Base-by-base conservation (phyloP, 164 flowering plant species). In the Houttuynia cordata region DNA sequence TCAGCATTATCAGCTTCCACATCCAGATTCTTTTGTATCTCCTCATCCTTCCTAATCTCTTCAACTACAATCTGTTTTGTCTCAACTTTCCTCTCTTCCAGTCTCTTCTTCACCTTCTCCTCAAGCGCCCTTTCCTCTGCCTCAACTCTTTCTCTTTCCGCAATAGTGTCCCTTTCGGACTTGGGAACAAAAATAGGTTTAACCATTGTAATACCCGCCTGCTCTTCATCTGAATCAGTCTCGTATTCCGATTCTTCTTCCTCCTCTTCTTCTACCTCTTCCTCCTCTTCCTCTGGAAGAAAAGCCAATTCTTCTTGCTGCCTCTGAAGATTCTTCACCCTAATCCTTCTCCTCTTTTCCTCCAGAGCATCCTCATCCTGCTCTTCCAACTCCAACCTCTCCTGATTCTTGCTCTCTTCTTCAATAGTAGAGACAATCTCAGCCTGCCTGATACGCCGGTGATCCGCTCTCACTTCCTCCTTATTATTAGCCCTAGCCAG, bases 211-310 rank as follows among this genome's bases (percentile, higher is more conserved):
- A 81, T 70, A 21, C 88, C 83, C 1, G 68, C 62, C 30, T 56
- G 56, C 57, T 88, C 92, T 34, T 91, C 97, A 37, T 88, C 97
- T 0, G 94, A 86, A 56, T 91, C 97, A 21, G 97, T 88, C 76
- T 91, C 98, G 71, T 88, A 88, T 71, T 91, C 98, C 3, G 96
- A 86, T 58, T 84, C 94, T 67, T 83, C 89, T 73, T 85, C 93
- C 58, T 82, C 89, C 13, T 56, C 81, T 20, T 80, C 91, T 23
- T 71, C 88, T 10, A 64, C 84, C 62, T 83, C 87, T 37, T 75
- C 87, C 52, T 81, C 91, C 24, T 80, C 88, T 66, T 80, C 88
- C 19, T 62, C 80, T 0, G 74, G 79, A 30, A 76, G 71, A 6
- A 76, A 63, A 0, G 74, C 79, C 12, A 72, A 78, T 63, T 84